Evolutionary conservation across 2,329 filamentous ascomycete species (phyloP).

Genomic region (Arthrocladium fulminans): DNA sequence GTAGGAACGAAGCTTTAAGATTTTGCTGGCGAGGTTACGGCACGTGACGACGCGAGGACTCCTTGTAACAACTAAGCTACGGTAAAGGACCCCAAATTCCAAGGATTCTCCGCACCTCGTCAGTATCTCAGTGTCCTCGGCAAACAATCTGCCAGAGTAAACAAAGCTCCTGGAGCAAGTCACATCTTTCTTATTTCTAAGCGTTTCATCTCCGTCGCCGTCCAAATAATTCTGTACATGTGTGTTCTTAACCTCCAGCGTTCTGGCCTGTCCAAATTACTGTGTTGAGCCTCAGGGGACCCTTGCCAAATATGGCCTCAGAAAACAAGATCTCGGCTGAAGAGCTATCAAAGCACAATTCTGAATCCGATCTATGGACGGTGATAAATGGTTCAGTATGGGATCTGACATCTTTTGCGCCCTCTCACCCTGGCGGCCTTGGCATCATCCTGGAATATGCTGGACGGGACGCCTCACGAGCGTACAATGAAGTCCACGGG

Average conservation of each 20-base stretch:
- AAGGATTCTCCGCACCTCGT: background rate
- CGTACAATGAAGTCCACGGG: conserved; percentile 37
- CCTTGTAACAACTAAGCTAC: background rate
- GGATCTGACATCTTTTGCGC: conserved; percentile 57
- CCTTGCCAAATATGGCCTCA: background rate
- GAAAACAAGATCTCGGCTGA: conserved; percentile 9
- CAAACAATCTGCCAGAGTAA: background rate
- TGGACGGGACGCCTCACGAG: conserved; percentile 37
- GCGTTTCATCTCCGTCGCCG: background rate
- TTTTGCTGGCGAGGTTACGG: too few species aligned
- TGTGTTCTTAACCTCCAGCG: background rate
- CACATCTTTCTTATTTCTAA: background rate
- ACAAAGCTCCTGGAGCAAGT: background rate
- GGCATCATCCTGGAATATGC: conserved; percentile 39
- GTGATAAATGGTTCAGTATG: conserved; percentile 61
- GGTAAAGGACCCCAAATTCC: background rate
- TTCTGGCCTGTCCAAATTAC: background rate
- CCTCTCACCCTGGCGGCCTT: conserved; percentile 51
- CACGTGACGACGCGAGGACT: background rate
- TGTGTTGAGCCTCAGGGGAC: too few species aligned
- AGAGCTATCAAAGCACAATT: conserved; percentile 35
- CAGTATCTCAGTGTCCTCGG: background rate
- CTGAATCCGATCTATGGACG: conserved; percentile 51
- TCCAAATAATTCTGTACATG: background rate
- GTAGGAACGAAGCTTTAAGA: too few species aligned